Base-by-base conservation (phyloP, 208 protist genomes). In the Leptomonas pyrrhocoris region DNA sequence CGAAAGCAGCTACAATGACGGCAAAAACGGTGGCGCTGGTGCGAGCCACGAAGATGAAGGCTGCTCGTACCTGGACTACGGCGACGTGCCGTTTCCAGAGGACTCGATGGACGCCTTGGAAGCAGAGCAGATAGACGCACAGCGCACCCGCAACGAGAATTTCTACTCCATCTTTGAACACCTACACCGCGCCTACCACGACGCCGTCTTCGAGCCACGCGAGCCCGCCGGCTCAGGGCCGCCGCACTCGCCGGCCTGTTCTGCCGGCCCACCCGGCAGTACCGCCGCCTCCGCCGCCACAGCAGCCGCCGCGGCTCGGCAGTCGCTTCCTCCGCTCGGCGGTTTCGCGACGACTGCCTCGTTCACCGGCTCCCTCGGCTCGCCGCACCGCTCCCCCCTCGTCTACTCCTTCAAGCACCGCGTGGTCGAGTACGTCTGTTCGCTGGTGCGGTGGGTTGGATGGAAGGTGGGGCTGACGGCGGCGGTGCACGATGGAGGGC, bases 141-240 rank as follows among this genome's bases (percentile, higher is more conserved):
- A 79, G 31, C 68, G 82, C 38, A 51, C 50, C 2, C 78, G 83
- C 50, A 88, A 88, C 59, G 59, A 50, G 27, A 63, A 56, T 55
- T 85, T 85, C 51, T 77, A 85, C 73, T 80, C 72, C 31, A 66
- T 85, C n/a, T 88, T 84, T 31, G 68, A 75, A 19, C 79, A 88
- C 62, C 62, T 88, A 5, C 83, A 88, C 59, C 58, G 64, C 30
- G 69, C 56, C 40, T 88, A 74, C 66, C 50, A 65, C 49, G 60
- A 73, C 59, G 68, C 76, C 2, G 63, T 84, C 11, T 68, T 81
- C 21, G 70, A 71, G 36, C 46, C 63, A 9, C 59, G 59, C n/a
- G 45, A 65, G 27, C 25, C 42, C 7, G 23, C 34, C 4, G 34
- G 15, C 42, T 15, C 46, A 15, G 15, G n/a, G 25, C 46, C 28